Evolutionary conservation across 148 eudicot species (phyloP).

Genomic region (Rhododendron vialii): DNA sequence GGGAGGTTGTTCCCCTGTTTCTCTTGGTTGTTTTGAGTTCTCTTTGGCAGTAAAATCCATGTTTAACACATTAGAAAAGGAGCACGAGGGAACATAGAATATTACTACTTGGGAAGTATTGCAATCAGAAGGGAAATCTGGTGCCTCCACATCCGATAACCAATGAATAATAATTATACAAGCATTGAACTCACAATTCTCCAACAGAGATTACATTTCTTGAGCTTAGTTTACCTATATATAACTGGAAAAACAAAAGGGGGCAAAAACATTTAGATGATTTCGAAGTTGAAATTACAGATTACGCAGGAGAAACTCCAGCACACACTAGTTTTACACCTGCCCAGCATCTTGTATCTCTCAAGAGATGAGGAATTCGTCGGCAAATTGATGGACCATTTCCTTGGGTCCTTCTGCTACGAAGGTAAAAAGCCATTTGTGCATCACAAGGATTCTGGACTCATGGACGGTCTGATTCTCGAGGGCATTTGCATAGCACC

Average conservation of each 20-base stretch:
- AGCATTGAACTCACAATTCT: background rate
- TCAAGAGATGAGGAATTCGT: background rate
- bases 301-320: background rate
- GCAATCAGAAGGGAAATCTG: background rate
- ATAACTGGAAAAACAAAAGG: background rate
- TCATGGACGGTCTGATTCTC: constrained; percentile 77
- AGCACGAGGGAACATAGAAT: background rate
- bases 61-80: too few species aligned
- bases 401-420: background rate
- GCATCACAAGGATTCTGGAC: constrained; percentile 60
- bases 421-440: background rate
- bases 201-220: background rate
- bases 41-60: background rate
- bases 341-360: background rate
- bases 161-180: background rate
- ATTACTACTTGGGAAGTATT: background rate
- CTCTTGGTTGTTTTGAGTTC: background rate
- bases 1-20: background rate
- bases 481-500: constrained; percentile 69
- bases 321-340: background rate
- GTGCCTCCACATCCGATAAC: too few species aligned
- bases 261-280: background rate
- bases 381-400: background rate
- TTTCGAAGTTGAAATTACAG: background rate
- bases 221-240: background rate